These are phyloP conservation scores for Clathrus columnatus DNA, from an alignment of 768 basidiomycete genomes.

Conservation along the genomic window DNA sequence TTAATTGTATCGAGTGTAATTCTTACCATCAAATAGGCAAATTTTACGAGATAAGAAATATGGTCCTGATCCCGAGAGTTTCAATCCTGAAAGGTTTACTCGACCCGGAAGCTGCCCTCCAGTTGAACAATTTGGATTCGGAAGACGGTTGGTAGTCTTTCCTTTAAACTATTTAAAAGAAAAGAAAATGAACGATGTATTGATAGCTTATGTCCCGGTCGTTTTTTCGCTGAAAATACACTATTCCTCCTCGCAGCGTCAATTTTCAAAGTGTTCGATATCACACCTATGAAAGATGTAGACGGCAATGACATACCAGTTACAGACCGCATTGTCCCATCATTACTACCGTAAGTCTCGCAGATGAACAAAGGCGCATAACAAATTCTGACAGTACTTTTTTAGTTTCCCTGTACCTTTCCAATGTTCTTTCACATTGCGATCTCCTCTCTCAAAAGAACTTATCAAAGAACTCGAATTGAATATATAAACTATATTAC, in stretches of 20 bases:
- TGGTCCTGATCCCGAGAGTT: not conserved
- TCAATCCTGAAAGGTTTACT: slow-evolving; percentile 3
- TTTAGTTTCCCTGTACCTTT: slow-evolving; percentile 26
- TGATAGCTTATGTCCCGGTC: slow-evolving; percentile 12
- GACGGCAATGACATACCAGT: slow-evolving; percentile 29
- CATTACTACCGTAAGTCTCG: not conserved
- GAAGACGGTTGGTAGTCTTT: not conserved
- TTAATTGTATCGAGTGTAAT: not conserved
- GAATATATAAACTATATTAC: no score
- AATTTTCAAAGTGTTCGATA: slow-evolving; percentile 13
- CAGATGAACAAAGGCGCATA: no score
- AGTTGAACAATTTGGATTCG: not conserved
- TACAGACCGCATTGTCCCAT: not conserved
- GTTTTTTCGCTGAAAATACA: slow-evolving; percentile 11
- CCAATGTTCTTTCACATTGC: slow-evolving; percentile 22
- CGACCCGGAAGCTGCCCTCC: not conserved
- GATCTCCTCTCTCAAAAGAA: slow-evolving; percentile 20
- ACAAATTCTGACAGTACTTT: not conserved
- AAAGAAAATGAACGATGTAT: not conserved
- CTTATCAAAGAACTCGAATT: no score
- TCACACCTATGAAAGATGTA: slow-evolving; percentile 7
- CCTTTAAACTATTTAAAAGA: not conserved
- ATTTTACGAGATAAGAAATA: not conserved
- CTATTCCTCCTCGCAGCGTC: slow-evolving; percentile 11
- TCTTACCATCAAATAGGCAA: not conserved